A percentile compares a stretch with the other conserved stretches of the same genome.
Conservation (phyloP, 768 basidiomycete genomes). For the Hypholoma sublateritium region DNA sequence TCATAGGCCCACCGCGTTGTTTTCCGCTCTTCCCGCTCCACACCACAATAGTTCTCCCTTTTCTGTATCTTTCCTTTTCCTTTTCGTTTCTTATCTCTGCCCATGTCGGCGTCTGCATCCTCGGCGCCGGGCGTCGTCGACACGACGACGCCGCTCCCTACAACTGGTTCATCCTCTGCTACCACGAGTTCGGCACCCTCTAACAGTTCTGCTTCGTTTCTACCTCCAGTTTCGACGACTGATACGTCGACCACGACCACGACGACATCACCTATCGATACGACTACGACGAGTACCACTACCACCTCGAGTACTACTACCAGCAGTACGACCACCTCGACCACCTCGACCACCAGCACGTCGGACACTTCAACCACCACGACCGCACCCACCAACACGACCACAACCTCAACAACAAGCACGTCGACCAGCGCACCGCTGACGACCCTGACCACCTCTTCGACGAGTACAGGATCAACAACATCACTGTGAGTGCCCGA, state of each 20-base stretch:
- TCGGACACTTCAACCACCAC: not conserved
- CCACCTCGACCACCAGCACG: not conserved
- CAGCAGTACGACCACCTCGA: not conserved
- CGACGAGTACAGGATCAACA: constrained; percentile 14
- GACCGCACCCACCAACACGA: constrained; percentile 1
- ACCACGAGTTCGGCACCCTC: not conserved
- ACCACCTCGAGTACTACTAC: not conserved
- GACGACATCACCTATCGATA: not conserved
- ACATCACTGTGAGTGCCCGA: constrained; percentile 11
- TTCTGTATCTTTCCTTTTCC: not conserved
- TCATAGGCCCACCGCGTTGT: not conserved
- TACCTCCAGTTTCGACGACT: not conserved
- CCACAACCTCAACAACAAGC: not conserved
- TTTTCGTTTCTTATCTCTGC: not conserved
- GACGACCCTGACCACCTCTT: constrained; percentile 8
- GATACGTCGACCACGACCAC: not conserved
- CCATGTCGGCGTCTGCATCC: not conserved
- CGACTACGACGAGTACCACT: not conserved
- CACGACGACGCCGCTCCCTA: not conserved
- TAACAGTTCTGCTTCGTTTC: not conserved
- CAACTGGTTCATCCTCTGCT: constrained; percentile 5
- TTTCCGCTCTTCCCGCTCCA: not conserved
- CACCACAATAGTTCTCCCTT: not conserved
- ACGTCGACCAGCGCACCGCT: not conserved
- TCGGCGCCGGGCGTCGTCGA: not conserved